Evolutionary conservation across 345 rosid species (phyloP), one percentile per base, ranked within the genome.

Genomic region (Ceriops zippeliana): DNA sequence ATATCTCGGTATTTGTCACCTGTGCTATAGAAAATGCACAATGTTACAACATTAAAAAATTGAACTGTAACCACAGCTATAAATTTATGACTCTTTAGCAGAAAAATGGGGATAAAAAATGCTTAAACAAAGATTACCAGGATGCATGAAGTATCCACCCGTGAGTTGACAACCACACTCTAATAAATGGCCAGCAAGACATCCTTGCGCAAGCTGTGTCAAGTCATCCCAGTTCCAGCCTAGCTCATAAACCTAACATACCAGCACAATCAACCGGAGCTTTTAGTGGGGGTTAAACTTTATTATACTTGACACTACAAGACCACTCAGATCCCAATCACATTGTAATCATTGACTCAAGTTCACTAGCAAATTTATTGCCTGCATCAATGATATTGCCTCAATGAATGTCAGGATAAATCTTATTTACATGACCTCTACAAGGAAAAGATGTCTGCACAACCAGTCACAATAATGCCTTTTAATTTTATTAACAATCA

Each of bases 81-180:
- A 59, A 21, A 21, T 70, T 68, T 51, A 38, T 67, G 64, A 51
- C 30, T 22, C 58, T 49, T 35, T 47, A 38, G 20, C 47, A 52
- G 32, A 28, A 16, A 58, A 17, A 35, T 7, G 35, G 17, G 22
- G 59, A 35, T 31, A n/a, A 67, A 72, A 5, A 32, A 42, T 0
- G 4, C 49, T 42, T 42, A 73, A 66, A 73, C 42, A 61, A 63
- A 52, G 46, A 62, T 80, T 63, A 93, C 98, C 93, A 74, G 98
- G 96, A 82, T 93, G 98, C 97, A 90, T 89, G 89, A 87, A 93
- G 84, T 90, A 93, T 73, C 98, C 98, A 66, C 97, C 97, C n/a
- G 93, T 93, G 53, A 93, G 93, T 79, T 93, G 98, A 79, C 96
- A 90, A 74, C 98, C 97, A 38, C 98, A 93, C 82, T 93, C 98